Percentiles rank a stretch among this genome's conserved stretches.
Conservation (phyloP, 83 land plant genomes). For the Thuja plicata region DNA sequence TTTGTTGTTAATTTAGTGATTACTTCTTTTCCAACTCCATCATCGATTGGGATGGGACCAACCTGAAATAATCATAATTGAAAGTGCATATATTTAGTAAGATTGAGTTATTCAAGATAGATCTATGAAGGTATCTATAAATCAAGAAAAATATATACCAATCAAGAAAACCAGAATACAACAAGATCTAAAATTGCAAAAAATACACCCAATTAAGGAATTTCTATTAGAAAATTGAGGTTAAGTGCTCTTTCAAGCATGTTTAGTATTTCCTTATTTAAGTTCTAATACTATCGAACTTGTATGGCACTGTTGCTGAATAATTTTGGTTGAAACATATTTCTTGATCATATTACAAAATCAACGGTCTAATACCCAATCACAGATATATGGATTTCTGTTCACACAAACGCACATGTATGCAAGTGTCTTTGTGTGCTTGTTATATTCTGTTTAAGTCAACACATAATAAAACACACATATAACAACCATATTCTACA, state of each 20-base stretch:
- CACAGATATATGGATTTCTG: background rate
- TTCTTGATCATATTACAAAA: background rate
- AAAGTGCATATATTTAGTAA: background rate
- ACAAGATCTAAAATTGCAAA: background rate
- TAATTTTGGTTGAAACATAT: background rate
- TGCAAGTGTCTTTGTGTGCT: background rate
- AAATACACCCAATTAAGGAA: conserved; percentile 4
- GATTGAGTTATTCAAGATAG: background rate
- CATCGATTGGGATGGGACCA: conserved; percentile 89
- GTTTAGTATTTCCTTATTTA: background rate
- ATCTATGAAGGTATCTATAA: background rate
- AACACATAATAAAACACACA: background rate
- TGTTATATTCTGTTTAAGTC: no score
- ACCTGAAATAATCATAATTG: conserved; percentile 37
- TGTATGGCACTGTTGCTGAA: background rate
- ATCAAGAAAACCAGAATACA: background rate
- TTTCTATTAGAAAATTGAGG: background rate
- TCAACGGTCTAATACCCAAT: background rate
- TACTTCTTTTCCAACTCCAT: conserved; percentile 87
- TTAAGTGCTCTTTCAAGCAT: background rate
- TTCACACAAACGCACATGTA: background rate
- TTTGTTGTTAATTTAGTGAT: conserved; percentile 58
- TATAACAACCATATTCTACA: background rate
- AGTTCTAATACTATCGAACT: background rate
- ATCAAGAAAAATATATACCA: background rate